Base-by-base conservation (phyloP, 371 early-diverging fungal species). In the Mortierella sp. region DNA sequence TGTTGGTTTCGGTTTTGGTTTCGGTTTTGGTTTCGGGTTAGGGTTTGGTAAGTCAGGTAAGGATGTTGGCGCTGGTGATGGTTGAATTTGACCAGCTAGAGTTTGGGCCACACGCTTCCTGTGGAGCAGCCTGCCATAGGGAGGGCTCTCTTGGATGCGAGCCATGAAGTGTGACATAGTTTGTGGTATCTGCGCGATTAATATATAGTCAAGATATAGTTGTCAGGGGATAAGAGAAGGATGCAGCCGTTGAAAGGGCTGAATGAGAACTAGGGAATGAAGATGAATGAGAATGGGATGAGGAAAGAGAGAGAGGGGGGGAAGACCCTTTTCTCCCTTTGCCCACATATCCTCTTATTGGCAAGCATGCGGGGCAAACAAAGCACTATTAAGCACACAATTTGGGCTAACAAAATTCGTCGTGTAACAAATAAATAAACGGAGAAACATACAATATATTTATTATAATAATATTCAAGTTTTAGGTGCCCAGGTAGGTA, bases 41-140 rank as follows among this genome's bases (percentile, higher is more conserved):
- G 72, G 66, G 45, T 66, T 68, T 22, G 72, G 61, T 26, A 35
- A 35, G 35, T 65, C 65, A 16, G 65, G 14, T 49, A 18, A 1
- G 5, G 28, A 14, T 8, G 59, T 37, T 9, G 30, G 62, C 5
- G 45, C 14, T 60, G 59, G 59, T 35, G 2, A 2, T 59, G 35
- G 30, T 59, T 37, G 2, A 14, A 20, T 5, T 28, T 10, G 2
- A 18, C 26, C 3, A 58, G 59, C 5, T n/a, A n/a, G n/a, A n/a
- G 60, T 6, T 39, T 16, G 55, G 20, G 28, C 55, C 28, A 26
- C 24, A 55, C 55, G 55, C 16, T 55, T 55, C 55, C 24, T 28
- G 55, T 28, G 55, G 28, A 28, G 28, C 14, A 16, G 12, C 16
- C 55, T 6, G 8, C 55, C 55, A 55, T 8, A 12, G 24, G 55